Evolutionary conservation across 805 yeast species (phyloP).

Genomic region (Saccharomycopsis sp.): DNA sequence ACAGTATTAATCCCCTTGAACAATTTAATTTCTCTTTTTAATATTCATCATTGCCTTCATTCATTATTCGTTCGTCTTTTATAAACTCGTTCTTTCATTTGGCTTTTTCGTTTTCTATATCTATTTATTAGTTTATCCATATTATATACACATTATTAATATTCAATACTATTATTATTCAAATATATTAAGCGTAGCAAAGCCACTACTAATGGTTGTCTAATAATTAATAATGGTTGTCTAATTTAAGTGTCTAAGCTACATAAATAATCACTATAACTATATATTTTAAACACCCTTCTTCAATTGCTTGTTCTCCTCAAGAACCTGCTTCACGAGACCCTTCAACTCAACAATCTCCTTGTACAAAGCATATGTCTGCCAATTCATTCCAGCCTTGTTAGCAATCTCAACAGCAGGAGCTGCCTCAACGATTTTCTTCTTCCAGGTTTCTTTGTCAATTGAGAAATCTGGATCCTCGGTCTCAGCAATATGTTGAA

Average conservation of each 20-base stretch:
- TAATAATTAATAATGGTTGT: no score
- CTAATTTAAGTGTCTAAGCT: no score
- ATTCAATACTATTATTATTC: neutral
- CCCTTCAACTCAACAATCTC: slow-evolving; percentile 37
- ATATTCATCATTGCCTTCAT: neutral
- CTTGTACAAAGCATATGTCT: slow-evolving; percentile 46
- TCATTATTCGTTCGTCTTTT: neutral
- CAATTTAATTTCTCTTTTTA: neutral
- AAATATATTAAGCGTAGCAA: no score
- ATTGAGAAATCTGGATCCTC: slow-evolving; percentile 62
- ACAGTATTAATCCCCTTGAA: neutral
- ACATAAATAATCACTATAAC: no score
- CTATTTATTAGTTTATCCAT: neutral
- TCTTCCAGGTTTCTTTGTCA: slow-evolving; percentile 42
- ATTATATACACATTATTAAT: neutral
- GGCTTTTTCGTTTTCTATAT: neutral
- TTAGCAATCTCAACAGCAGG: slow-evolving; percentile 58
- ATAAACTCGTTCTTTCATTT: neutral
- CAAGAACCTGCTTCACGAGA: slow-evolving; percentile 22
- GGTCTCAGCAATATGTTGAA: slow-evolving; percentile 56
- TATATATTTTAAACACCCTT: neutral
- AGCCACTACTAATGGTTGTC: no score
- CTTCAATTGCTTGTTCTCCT: slow-evolving; percentile 10
- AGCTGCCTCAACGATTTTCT: slow-evolving; percentile 39
- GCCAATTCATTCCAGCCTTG: slow-evolving; percentile 56